Evolutionary conservation across 768 basidiomycete genomes (phyloP).

Genomic region (Leucocoprinus birnbaumii): DNA sequence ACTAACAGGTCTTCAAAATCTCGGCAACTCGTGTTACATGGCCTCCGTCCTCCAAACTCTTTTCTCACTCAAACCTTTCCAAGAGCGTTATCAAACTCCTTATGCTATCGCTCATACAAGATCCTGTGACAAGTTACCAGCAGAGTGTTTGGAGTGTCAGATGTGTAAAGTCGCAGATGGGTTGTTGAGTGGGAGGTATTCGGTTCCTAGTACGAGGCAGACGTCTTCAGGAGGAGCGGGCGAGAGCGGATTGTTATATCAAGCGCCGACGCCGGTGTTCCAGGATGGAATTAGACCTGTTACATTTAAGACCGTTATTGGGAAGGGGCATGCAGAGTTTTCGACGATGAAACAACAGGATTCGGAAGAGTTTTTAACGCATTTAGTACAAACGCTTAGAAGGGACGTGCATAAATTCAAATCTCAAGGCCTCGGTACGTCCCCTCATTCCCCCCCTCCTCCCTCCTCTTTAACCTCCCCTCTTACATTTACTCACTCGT

Average conservation of each 20-base stretch:
- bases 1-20: slow-evolving; percentile 84
- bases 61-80: slow-evolving; percentile 80
- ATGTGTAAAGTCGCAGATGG: slow-evolving; percentile 92
- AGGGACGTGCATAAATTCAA: slow-evolving; percentile 56
- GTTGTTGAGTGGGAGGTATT: slow-evolving; percentile 88
- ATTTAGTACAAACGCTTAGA: slow-evolving; percentile 73
- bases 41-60: slow-evolving; percentile 87
- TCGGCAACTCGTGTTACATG: slow-evolving; percentile 99
- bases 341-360: slow-evolving; percentile 97
- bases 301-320: slow-evolving; percentile 86
- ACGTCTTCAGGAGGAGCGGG: background rate
- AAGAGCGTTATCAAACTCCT: slow-evolving; percentile 57
- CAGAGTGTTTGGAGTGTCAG: slow-evolving; percentile 92
- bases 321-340: slow-evolving; percentile 92
- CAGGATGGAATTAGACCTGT: slow-evolving; percentile 83
- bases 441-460: background rate
- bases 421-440: slow-evolving; percentile 29
- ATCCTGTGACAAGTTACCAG: slow-evolving; percentile 47
- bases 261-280: slow-evolving; percentile 51
- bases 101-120: slow-evolving; percentile 40
- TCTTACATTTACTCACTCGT: background rate
- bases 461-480: background rate
- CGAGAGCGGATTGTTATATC: slow-evolving; percentile 15
- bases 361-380: slow-evolving; percentile 89
- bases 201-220: slow-evolving; percentile 40